Evolutionary conservation across 257 asterid genomes (phyloP).

Genomic region (Solanum gandarillasii): DNA sequence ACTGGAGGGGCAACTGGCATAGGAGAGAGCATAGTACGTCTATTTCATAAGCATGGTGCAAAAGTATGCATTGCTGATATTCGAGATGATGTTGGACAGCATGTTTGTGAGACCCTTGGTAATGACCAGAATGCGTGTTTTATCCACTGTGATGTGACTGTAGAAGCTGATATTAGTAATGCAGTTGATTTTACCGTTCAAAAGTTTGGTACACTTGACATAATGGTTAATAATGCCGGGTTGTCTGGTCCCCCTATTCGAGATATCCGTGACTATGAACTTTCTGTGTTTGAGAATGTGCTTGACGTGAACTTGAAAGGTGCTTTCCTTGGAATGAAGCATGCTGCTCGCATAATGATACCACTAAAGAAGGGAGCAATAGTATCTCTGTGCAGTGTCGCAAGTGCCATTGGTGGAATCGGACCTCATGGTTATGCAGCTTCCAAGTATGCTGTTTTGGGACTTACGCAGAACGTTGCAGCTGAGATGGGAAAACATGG

Average conservation of each 20-base stretch:
- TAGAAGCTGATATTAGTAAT: conserved; percentile 47
- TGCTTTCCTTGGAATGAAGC: conserved; percentile 85
- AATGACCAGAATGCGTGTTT: conserved; percentile 13
- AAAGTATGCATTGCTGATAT: conserved; percentile 74
- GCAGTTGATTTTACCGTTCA: conserved; percentile 68
- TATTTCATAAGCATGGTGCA: conserved; percentile 73
- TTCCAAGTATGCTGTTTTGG: conserved; percentile 82
- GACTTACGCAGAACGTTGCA: conserved; percentile 73
- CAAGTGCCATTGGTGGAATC: conserved; percentile 35
- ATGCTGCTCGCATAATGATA: conserved; percentile 81
- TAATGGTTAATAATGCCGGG: conserved; percentile 91
- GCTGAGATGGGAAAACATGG: conserved; percentile 88
- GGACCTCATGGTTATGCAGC: conserved; percentile 77
- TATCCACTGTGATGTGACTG: conserved; percentile 65
- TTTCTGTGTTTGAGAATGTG: conserved; percentile 51
- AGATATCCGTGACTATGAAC: conserved; percentile 61
- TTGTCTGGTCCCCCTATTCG: conserved; percentile 54
- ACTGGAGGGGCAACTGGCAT: conserved; percentile 93
- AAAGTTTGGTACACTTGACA: conserved; percentile 67
- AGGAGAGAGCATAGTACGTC: conserved; percentile 75
- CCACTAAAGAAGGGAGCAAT: conserved; percentile 74
- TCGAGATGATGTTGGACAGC: conserved; percentile 46
- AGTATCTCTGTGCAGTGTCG: conserved; percentile 54
- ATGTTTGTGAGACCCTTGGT: conserved; percentile 30
- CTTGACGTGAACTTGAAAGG: conserved; percentile 69